Evolutionary conservation across 2,329 filamentous ascomycete species (phyloP), one percentile per base, ranked within the genome.

Genomic region (Paecilomyces formosus): DNA sequence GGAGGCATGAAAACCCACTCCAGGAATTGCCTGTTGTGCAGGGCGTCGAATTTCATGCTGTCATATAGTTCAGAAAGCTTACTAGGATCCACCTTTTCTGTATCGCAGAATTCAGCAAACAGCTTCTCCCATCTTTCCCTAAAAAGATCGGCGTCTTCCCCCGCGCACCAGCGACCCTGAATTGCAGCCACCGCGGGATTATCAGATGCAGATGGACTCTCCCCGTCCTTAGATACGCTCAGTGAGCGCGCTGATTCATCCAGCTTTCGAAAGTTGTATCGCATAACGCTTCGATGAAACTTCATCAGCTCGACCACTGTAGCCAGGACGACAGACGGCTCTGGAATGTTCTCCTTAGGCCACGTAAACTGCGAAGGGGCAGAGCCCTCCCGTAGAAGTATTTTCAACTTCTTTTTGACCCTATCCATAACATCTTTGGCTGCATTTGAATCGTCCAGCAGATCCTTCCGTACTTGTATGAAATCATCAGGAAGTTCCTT

Each of bases 391-490:
- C 94, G 87, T 59, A 99, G 76, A 21, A 99, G 81, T 0, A 90
- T 88, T 78, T 99, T 99, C 28, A 99, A 83, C 85, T 96, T 97
- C 84, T 99, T 99, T 82, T 99, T 99, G 58, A 99, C 94, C 76
- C 96, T 97, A 76, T 99, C 95, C 89, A 97, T 99, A 69, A 96
- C 92, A 72, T 99, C 94, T 73, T 99, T 99, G 59, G 94, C 94
- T 3, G 94, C 94, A 73, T 99, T 99, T 0, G 92, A 97, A 71
- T 99, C 94, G 72, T 99, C 94, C 2, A 99, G 79, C 6, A 99
- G 82, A 74, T 97, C 92, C 72, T 99, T 99, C 56, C 94, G 87
- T 58, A 97, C 88, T 33, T 86, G 88, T 62, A 99, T 96, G 63
- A 90, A 91, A 66, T 96, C 90, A 24, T 90, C 85, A 0, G 89